Percentiles rank a stretch among this genome's conserved stretches.
phyloP scores from a whole-genome alignment of 1,284 basidiomycete species.

The Malassezia sp. region DNA sequence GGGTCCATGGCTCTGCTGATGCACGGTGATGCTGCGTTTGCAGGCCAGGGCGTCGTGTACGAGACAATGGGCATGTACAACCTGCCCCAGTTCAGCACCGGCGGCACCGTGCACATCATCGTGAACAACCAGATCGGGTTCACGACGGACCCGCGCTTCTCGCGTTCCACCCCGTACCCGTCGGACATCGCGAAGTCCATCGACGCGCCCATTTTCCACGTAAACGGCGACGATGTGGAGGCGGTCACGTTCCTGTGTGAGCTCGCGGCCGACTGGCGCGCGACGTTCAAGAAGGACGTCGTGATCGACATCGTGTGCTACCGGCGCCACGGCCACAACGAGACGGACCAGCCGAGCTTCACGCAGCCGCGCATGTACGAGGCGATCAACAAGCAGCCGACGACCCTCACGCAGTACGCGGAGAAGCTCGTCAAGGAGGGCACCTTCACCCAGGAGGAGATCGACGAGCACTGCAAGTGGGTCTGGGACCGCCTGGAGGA shows the following conservation, averaged over 20 bases:
- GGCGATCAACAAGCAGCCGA: conserved; percentile 86
- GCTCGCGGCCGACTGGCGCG: conserved; percentile 93
- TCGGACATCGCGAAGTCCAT: conserved; percentile 98
- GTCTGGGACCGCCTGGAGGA: conserved; percentile 98
- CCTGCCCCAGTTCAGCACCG: conserved; percentile 86
- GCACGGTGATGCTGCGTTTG: conserved; percentile 97
- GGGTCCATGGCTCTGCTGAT: conserved; percentile 72
- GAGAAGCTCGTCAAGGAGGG: conserved; percentile 81
- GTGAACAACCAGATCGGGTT: conserved; percentile 99
- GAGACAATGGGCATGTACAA: conserved; percentile 99
- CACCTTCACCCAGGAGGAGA: conserved; percentile 88
- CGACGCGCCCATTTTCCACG: conserved; percentile 98
- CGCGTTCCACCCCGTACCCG: conserved; percentile 95
- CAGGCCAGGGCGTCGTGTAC: conserved; percentile 95
- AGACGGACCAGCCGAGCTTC: conserved; percentile 97
- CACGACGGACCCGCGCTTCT: conserved; percentile 94
- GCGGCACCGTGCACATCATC: conserved; percentile 94
- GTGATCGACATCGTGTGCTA: conserved; percentile 98
- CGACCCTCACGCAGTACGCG: conserved; percentile 80
- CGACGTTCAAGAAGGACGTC: conserved; percentile 97
- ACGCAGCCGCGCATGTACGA: conserved; percentile 99
- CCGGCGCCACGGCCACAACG: conserved; percentile 96
- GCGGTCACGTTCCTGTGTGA: conserved; percentile 90
- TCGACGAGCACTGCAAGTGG: conserved; percentile 98
- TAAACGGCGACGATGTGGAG: conserved; percentile 97